Percentiles rank a stretch among this genome's conserved stretches.
These are phyloP conservation scores for Sphagnurus paluster DNA, from an alignment of 1,284 basidiomycete species.

Conservation along the genomic window DNA sequence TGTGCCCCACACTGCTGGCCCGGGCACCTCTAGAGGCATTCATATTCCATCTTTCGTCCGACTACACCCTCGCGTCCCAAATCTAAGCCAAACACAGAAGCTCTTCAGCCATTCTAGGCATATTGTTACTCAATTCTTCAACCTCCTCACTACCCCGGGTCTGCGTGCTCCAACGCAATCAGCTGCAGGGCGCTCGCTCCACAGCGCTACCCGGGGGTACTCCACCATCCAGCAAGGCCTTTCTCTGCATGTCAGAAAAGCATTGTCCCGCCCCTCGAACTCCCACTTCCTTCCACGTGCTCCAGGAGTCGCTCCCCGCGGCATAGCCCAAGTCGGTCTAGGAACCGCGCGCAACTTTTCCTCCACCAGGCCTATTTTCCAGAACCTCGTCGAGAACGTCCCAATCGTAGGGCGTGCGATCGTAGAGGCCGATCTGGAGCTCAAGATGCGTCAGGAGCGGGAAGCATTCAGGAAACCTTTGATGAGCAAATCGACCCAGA, in stretches of 20 bases:
- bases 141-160: constrained; percentile 59
- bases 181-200: constrained; percentile 37
- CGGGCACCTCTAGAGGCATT: constrained; percentile 37
- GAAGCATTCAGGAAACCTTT: constrained; percentile 33
- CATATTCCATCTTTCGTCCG: constrained; percentile 39
- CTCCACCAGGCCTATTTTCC: constrained; percentile 70
- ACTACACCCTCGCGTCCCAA: constrained; percentile 27
- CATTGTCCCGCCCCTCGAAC: constrained; percentile 44
- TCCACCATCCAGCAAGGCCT: constrained; percentile 44
- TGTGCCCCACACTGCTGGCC: constrained; percentile 26
- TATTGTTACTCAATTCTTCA: constrained; percentile 54
- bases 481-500: constrained; percentile 23
- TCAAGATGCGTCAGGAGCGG: constrained; percentile 48
- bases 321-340: constrained; percentile 64
- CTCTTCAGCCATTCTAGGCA: constrained; percentile 55
- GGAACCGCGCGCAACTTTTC: constrained; percentile 73
- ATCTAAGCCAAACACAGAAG: constrained; percentile 40
- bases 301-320: constrained; percentile 46
- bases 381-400: constrained; percentile 73
- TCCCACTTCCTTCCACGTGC: constrained; percentile 57
- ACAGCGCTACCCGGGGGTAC: constrained; percentile 36
- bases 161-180: constrained; percentile 37
- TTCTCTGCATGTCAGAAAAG: constrained; percentile 55
- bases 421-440: constrained; percentile 68
- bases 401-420: constrained; percentile 68